Evolutionary conservation across 1,284 basidiomycete species (phyloP).

Genomic region (Anthracocystis setariae): DNA sequence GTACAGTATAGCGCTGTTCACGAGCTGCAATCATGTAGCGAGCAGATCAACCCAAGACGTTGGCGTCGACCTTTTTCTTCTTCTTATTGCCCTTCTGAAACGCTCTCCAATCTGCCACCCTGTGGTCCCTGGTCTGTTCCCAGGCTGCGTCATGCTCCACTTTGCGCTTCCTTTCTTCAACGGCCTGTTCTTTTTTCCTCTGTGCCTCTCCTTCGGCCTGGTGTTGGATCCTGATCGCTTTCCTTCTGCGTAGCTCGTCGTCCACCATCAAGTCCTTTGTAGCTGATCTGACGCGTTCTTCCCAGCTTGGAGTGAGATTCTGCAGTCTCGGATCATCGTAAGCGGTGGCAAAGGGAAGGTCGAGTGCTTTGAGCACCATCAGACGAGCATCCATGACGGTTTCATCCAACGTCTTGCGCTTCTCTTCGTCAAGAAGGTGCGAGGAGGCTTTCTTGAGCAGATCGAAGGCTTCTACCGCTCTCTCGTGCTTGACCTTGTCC

Average conservation of each 20-base stretch:
- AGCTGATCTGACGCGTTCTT: conserved; percentile 69
- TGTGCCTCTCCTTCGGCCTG: conserved; percentile 73
- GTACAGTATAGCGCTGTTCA: too few species aligned
- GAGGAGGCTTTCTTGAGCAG: conserved; percentile 72
- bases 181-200: conserved; percentile 70
- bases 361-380: conserved; percentile 67
- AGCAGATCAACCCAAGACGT: conserved; percentile 51
- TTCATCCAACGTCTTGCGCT: conserved; percentile 67
- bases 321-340: conserved; percentile 67
- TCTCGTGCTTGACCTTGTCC: conserved; percentile 72
- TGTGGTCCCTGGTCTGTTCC: conserved; percentile 69
- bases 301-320: conserved; percentile 69
- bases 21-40: too few species aligned
- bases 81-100: conserved; percentile 60
- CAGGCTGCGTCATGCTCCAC: conserved; percentile 71
- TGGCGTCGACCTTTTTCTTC: conserved; percentile 55
- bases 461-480: conserved; percentile 72
- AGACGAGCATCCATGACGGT: conserved; percentile 67
- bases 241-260: conserved; percentile 71
- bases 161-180: conserved; percentile 66
- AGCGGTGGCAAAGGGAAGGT: conserved; percentile 65
- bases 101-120: conserved; percentile 62
- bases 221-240: conserved; percentile 70
- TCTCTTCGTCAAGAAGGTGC: conserved; percentile 65
- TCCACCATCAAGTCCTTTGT: conserved; percentile 72